phyloP scores from a whole-genome alignment of 2,329 filamentous ascomycete genomes.

The Davidsoniella neocaledoniae region DNA sequence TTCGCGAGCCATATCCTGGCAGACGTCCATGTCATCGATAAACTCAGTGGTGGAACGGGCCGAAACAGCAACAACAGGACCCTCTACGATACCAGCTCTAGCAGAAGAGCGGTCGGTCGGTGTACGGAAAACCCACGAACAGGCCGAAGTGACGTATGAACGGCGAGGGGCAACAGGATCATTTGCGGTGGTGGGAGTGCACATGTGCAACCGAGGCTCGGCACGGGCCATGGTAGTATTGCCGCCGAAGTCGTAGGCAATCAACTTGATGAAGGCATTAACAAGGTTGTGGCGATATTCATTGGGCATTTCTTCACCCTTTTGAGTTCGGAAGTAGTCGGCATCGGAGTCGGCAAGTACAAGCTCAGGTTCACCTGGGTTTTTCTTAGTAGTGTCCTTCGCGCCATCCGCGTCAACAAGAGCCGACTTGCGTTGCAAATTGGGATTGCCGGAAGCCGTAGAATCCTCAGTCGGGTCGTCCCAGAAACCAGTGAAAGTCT shows the following conservation, averaged over 20 bases:
- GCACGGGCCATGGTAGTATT: conserved; percentile 38
- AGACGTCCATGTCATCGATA: conserved; percentile 36
- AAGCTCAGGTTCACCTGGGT: neutral
- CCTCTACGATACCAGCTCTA: conserved; percentile 41
- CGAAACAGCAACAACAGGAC: conserved; percentile 44
- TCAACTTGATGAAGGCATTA: conserved; percentile 43
- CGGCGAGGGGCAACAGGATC: conserved; percentile 20
- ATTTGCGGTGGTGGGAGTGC: conserved; percentile 18
- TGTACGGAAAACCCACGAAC: conserved; percentile 42
- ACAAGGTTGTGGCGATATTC: conserved; percentile 41
- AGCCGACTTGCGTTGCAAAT: neutral
- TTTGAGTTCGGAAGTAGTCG: conserved; percentile 27
- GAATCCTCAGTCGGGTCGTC: conserved; percentile 35
- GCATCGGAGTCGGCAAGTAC: conserved; percentile 4
- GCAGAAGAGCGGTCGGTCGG: conserved; percentile 43
- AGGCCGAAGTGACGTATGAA: conserved; percentile 42
- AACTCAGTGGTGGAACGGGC: conserved; percentile 39
- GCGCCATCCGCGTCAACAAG: conserved; percentile 1
- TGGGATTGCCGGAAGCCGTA: conserved; percentile 15
- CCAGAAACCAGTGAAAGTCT: conserved; percentile 42
- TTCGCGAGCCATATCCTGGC: conserved; percentile 45
- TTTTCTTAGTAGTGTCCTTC: conserved; percentile 1
- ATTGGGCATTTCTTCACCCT: conserved; percentile 39
- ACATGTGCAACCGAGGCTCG: conserved; percentile 42
- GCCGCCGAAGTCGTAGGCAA: conserved; percentile 50